phyloP scores from a whole-genome alignment of 2,329 filamentous ascomycete genomes.

The Leptographium wingfieldii region DNA sequence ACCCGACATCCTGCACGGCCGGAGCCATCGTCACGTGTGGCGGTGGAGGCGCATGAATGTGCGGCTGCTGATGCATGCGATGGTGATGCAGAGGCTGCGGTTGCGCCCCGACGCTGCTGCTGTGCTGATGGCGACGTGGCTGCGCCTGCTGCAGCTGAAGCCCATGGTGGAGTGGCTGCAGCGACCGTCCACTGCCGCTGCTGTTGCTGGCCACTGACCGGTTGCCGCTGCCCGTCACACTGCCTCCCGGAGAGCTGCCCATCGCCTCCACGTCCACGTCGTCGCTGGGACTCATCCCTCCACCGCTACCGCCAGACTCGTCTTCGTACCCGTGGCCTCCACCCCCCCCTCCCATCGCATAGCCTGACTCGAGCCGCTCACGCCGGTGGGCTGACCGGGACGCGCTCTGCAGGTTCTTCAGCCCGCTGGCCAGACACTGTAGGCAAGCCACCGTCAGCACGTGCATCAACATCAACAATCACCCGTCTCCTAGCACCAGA shows the following conservation, averaged over 20 bases:
- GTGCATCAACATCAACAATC: background rate
- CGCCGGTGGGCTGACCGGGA: conserved; percentile 53
- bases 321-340: conserved; percentile 36
- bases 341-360: background rate
- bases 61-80: conserved; percentile 4
- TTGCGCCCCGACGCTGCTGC: background rate
- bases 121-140: background rate
- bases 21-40: background rate
- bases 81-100: background rate
- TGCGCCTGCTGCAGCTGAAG: background rate
- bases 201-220: background rate
- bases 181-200: background rate
- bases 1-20: conserved; percentile 11
- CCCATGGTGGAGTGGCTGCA: background rate
- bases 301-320: conserved; percentile 55
- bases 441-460: background rate
- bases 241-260: conserved; percentile 27
- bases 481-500: background rate
- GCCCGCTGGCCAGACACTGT: conserved; percentile 71
- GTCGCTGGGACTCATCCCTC: conserved; percentile 46
- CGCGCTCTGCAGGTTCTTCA: conserved; percentile 66
- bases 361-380: conserved; percentile 41
- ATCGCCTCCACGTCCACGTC: conserved; percentile 43
- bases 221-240: conserved; percentile 12
- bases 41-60: conserved; percentile 12